Evolutionary conservation across 2,329 filamentous ascomycete genomes (phyloP).

Genomic region (Fusarium duplospermum): DNA sequence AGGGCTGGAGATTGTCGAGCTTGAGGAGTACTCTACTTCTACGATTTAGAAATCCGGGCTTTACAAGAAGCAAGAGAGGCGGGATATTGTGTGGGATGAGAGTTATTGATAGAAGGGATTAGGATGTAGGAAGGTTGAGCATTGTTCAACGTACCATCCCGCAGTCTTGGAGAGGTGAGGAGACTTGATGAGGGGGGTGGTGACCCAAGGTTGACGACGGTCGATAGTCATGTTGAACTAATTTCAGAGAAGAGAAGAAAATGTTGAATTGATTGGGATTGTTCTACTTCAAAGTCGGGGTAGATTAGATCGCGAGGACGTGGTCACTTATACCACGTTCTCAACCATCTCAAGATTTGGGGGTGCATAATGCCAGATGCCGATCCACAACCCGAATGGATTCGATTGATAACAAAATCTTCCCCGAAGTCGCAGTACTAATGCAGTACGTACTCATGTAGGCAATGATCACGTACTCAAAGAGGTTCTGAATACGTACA

Average conservation of each 20-base stretch:
- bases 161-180: slow-evolving; percentile 69
- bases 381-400: not conserved
- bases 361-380: not conserved
- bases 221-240: slow-evolving; percentile 29
- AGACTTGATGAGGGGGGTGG: slow-evolving; percentile 31
- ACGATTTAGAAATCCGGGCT: slow-evolving; percentile 29
- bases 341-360: not conserved
- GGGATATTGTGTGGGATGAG: not conserved
- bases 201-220: slow-evolving; percentile 32
- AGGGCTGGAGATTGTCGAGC: slow-evolving; percentile 83
- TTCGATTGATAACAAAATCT: slow-evolving; percentile 9
- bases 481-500: not conserved
- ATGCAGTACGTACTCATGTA: not conserved
- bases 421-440: slow-evolving; percentile 4
- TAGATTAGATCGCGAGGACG: not conserved
- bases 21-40: slow-evolving; percentile 81
- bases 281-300: not conserved
- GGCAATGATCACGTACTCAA: not conserved
- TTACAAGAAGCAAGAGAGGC: not conserved
- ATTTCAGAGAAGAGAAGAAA: not conserved
- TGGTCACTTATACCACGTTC: not conserved
- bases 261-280: not conserved
- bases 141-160: slow-evolving; percentile 67
- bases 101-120: not conserved
- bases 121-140: not conserved